Conservation (phyloP, 768 basidiomycete genomes). For the Cystobasidium onofrii region DNA sequence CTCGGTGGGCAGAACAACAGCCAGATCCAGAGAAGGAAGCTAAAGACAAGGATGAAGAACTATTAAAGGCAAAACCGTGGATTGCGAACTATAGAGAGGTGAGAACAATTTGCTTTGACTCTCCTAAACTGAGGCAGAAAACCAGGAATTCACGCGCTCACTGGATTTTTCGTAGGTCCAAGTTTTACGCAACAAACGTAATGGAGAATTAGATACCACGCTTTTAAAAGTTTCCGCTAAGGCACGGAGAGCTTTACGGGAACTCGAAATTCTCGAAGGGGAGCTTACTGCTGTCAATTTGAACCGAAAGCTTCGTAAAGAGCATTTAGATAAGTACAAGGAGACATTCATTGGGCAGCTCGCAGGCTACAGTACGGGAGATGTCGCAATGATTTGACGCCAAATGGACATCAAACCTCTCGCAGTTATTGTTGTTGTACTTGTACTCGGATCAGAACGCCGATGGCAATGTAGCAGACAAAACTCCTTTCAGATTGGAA, state of each 20-base stretch:
- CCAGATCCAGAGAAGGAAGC: background rate
- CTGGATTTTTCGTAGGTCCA: background rate
- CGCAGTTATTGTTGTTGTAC: background rate
- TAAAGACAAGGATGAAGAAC: background rate
- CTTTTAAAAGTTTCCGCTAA: background rate
- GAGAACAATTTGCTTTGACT: background rate
- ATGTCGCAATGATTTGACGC: background rate
- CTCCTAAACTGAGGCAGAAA: too few relatives aligned
- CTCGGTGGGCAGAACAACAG: background rate
- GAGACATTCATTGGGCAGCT: background rate
- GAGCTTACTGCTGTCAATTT: background rate
- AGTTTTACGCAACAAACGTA: background rate
- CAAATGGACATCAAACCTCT: background rate
- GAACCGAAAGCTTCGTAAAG: background rate
- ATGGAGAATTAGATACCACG: background rate
- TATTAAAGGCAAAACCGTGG: background rate
- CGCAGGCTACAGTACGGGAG: background rate
- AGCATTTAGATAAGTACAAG: background rate
- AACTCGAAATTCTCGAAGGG: conserved; percentile 18
- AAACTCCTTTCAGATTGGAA: background rate
- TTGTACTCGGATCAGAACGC: background rate
- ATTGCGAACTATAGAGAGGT: background rate
- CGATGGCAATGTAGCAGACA: background rate
- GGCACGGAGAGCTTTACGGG: conserved; percentile 11
- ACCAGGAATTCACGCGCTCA: too few relatives aligned